Evolutionary conservation across 805 yeast genomes (phyloP).

Genomic region (Hanseniaspora pseudoguilliermondii): DNA sequence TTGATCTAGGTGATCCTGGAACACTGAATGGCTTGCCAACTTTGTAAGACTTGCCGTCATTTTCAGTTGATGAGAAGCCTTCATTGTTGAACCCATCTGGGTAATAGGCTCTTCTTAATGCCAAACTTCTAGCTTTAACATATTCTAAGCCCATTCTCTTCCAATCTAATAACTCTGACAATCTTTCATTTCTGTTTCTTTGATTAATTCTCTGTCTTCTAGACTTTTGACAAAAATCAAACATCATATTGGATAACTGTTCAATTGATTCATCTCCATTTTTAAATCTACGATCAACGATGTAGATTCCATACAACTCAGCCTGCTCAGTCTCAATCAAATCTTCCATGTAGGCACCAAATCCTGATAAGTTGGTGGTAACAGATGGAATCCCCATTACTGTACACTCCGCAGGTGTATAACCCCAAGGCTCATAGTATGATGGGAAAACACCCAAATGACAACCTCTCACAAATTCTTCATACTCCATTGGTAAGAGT

Average conservation of each 20-base stretch:
- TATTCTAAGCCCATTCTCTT: constrained; percentile 95
- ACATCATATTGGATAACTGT: constrained; percentile 82
- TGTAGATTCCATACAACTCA: constrained; percentile 90
- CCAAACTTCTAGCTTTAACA: constrained; percentile 83
- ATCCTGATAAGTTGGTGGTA: constrained; percentile 90
- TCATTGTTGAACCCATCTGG: constrained; percentile 57
- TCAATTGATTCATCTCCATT: constrained; percentile 86
- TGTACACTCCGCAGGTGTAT: constrained; percentile 98
- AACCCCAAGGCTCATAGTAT: constrained; percentile 98
- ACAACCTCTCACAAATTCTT: constrained; percentile 95
- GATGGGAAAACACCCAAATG: constrained; percentile 98
- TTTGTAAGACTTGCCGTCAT: constrained; percentile 30
- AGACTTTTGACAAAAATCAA: constrained; percentile 72
- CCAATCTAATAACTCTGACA: constrained; percentile 91
- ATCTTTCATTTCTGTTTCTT: constrained; percentile 90
- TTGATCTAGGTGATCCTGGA: constrained; percentile 86
- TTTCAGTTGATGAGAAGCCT: constrained; percentile 15
- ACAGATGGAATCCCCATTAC: constrained; percentile 98
- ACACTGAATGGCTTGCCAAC: constrained; percentile 85
- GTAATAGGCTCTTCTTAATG: constrained; percentile 74
- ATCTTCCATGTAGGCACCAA: constrained; percentile 98
- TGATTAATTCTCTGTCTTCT: constrained; percentile 96
- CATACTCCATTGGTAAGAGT: constrained; percentile 82
- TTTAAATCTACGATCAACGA: constrained; percentile 87
- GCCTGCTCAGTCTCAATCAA: constrained; percentile 70